Percentiles rank a stretch among this genome's conserved stretches.
Evolutionary conservation across 768 basidiomycete genomes (phyloP).

Genomic region (Suillus hirtellus): DNA sequence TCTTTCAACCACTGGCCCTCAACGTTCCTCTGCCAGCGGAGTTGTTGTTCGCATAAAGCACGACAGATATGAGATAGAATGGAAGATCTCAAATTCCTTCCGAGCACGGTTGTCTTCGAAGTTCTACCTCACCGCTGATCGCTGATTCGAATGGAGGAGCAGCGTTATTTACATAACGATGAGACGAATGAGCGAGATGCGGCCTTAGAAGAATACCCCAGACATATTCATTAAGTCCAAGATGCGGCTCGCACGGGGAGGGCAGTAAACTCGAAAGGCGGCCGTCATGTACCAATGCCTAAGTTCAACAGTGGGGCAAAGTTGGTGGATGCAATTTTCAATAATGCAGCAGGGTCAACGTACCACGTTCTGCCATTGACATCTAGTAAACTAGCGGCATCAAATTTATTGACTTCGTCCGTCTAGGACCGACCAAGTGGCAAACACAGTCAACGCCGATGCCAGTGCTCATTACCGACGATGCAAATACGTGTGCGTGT

Average conservation of each 20-base stretch:
- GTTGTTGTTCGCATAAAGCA: not conserved
- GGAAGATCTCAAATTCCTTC: not conserved
- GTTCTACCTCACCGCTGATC: not conserved
- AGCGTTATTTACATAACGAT: not conserved
- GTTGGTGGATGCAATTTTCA: not conserved
- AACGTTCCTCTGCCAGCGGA: not conserved
- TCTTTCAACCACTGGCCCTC: not conserved
- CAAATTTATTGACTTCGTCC: not conserved
- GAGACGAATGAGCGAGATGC: not conserved
- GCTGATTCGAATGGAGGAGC: not conserved
- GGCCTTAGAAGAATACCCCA: not conserved
- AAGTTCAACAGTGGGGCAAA: not conserved
- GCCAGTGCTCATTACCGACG: not conserved
- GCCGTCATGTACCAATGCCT: not conserved
- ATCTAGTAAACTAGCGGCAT: not conserved
- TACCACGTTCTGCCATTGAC: not conserved
- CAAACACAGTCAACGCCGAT: not conserved
- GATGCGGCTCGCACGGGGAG: not conserved
- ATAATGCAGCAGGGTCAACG: not conserved
- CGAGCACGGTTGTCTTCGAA: not conserved
- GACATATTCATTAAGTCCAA: not conserved
- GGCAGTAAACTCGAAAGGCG: not conserved
- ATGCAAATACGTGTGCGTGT: not conserved
- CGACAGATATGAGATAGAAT: not conserved
- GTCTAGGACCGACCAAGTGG: not conserved